Percentiles rank a stretch among this genome's conserved stretches.
These are phyloP conservation scores for Stephanodiscus minutulus DNA, from an alignment of 108 stramenopile species.

Conservation along the genomic window DNA sequence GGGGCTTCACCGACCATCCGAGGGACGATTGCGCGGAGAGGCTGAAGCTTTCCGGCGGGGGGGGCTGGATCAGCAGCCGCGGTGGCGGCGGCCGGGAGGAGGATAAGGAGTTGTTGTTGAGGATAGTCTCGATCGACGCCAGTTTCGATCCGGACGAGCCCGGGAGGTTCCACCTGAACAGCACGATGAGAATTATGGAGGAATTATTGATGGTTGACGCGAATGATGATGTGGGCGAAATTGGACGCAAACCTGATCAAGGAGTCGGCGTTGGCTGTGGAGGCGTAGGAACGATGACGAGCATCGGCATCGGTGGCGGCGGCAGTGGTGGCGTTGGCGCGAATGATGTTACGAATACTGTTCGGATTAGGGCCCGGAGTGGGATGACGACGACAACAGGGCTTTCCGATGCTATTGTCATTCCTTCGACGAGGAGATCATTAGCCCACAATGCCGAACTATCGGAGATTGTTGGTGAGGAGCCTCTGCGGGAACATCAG, in stretches of 20 bases:
- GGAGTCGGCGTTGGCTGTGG: neutral
- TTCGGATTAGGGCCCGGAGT: neutral
- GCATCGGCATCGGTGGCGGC: neutral
- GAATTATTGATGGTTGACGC: slow-evolving; percentile 3
- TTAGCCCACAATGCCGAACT: slow-evolving; percentile 13
- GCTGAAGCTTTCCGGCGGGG: slow-evolving; percentile 74
- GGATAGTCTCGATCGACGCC: slow-evolving; percentile 54
- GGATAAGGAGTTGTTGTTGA: slow-evolving; percentile 52
- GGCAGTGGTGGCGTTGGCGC: neutral
- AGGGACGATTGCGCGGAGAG: slow-evolving; percentile 79
- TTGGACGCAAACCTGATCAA: neutral
- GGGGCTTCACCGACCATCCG: slow-evolving; percentile 81
- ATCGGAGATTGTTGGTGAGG: slow-evolving; percentile 40
- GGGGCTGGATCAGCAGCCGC: slow-evolving; percentile 75
- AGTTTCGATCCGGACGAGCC: slow-evolving; percentile 68
- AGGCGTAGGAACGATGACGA: slow-evolving; percentile 3
- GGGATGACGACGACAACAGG: neutral
- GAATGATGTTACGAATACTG: neutral
- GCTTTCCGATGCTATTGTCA: neutral
- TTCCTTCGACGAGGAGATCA: neutral
- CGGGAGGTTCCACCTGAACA: slow-evolving; percentile 57
- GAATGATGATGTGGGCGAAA: neutral
- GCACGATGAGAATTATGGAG: slow-evolving; percentile 24
- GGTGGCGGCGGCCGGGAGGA: slow-evolving; percentile 50
- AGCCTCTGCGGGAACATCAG: slow-evolving; percentile 2